Base-by-base conservation (phyloP, 192 early-diverging fungal species). In the Martensiomyces pterosporus region DNA sequence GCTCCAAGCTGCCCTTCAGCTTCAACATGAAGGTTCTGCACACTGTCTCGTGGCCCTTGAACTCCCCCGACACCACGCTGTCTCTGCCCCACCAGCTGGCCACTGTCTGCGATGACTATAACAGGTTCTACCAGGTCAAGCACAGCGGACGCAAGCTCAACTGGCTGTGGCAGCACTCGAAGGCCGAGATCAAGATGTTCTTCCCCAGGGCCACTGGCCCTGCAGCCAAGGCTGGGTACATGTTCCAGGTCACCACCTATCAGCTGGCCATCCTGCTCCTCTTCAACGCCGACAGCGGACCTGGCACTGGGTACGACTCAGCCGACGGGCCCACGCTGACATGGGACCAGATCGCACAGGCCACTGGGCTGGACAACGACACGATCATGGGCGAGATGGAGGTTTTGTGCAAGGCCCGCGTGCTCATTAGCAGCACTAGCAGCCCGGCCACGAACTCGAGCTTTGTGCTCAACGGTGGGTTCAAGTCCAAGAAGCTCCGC, bases 191-290 rank as follows among this genome's bases (percentile, higher is more conserved):
- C 37, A 91, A 91, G 61, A 85, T 92, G n/a, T 87, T 83, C 55
- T 94, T 90, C 62, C 68, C 84, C 25, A 91, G 88, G 58, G 67
- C 58, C 12, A 81, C 60, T 43, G 93, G 91, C 47, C 71, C 82
- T 5, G 81, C 85, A 0, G 90, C 72, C 70, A 90, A 79, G 81
- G 76, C 61, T 29, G 62, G 53, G 15, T 77, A 73, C 50, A 44
- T 50, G 24, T 72, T 78, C 33, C 46, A 79, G 68, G 84, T 89
- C 4, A 87, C 88, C 5, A 89, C 87, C 2, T 96, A 86, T 67
- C 94, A 99, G 68, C 89, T 97, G 85, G 91, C 86, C 23, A 83
- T 99, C 8, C 79, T 99, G 34, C 69, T 96, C 32, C 86, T 91
- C 64, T 99, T 88, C 78, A 97, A 95, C 65, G 66, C 56, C 10